Conservation (phyloP, 1,284 basidiomycete species). For the Leccinum griseonigrum region DNA sequence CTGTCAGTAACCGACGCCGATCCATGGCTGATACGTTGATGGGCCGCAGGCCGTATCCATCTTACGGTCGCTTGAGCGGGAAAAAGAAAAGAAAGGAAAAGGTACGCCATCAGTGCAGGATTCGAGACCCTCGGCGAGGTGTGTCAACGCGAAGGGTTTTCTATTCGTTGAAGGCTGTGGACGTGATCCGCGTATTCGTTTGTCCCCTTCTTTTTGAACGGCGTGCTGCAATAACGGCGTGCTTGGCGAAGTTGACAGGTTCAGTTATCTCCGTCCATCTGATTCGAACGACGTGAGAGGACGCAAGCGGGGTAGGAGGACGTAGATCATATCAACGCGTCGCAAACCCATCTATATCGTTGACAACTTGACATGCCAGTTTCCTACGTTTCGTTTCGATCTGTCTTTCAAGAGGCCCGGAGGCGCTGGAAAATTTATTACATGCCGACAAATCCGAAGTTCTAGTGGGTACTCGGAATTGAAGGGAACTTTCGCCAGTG, state of each 20-base stretch:
- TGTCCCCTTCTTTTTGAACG: not conserved
- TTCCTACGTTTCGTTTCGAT: not conserved
- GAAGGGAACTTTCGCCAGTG: not conserved
- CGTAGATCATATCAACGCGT: not conserved
- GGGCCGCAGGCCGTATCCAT: not conserved
- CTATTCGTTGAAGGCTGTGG: not conserved
- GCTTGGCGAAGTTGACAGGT: conserved; percentile 3
- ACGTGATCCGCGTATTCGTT: not conserved
- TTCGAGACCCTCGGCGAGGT: conserved; percentile 1
- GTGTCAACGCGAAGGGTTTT: not conserved
- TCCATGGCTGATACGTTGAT: not conserved
- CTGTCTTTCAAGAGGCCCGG: not conserved
- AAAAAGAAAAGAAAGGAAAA: not conserved
- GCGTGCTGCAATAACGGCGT: not conserved
- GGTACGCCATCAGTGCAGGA: not conserved
- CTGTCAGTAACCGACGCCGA: not conserved
- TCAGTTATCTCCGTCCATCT: not conserved
- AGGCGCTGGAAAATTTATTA: not conserved
- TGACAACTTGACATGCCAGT: not conserved
- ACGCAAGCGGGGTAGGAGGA: not conserved
- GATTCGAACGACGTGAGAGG: conserved; percentile 4
- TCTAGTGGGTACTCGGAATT: not conserved
- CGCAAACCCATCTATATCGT: not conserved
- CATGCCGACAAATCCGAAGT: not conserved
- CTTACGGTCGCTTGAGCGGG: not conserved